These are phyloP conservation scores for Austroboletus eburneus DNA, from an alignment of 768 basidiomycete species.

Conservation along the genomic window DNA sequence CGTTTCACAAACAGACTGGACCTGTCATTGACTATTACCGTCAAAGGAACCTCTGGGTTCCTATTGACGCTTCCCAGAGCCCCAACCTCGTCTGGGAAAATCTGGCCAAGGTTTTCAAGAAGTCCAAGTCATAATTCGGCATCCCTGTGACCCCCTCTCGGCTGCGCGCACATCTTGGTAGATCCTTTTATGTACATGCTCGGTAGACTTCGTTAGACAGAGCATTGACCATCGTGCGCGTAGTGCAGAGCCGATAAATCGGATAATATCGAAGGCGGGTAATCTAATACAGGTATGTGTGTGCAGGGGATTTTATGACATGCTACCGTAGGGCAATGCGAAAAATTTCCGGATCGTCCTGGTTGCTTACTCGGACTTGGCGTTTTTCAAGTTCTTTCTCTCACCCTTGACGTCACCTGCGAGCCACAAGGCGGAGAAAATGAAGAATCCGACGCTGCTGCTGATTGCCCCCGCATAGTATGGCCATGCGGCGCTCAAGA, in stretches of 20 bases:
- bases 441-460: conserved; percentile 77
- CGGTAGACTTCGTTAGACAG: conserved; percentile 16
- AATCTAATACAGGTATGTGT: conserved; percentile 22
- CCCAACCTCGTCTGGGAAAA: conserved; percentile 91
- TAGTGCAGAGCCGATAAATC: neutral
- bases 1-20: conserved; percentile 93
- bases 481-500: conserved; percentile 93
- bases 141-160: neutral
- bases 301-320: conserved; percentile 5
- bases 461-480: conserved; percentile 91
- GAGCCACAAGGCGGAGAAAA: conserved; percentile 87
- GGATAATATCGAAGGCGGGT: conserved; percentile 5
- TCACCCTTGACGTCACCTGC: conserved; percentile 71
- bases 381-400: conserved; percentile 43
- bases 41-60: conserved; percentile 82
- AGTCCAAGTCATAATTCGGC: conserved; percentile 16
- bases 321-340: conserved; percentile 4
- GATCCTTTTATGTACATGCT: conserved; percentile 26
- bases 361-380: conserved; percentile 26
- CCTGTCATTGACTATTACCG: conserved; percentile 98
- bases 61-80: conserved; percentile 91
- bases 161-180: conserved; percentile 9
- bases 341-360: conserved; percentile 1
- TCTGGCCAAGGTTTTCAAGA: conserved; percentile 59
- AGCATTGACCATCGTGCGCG: neutral